phyloP scores from a whole-genome alignment of 140 eudicot genomes.

The Artemisia princeps region DNA sequence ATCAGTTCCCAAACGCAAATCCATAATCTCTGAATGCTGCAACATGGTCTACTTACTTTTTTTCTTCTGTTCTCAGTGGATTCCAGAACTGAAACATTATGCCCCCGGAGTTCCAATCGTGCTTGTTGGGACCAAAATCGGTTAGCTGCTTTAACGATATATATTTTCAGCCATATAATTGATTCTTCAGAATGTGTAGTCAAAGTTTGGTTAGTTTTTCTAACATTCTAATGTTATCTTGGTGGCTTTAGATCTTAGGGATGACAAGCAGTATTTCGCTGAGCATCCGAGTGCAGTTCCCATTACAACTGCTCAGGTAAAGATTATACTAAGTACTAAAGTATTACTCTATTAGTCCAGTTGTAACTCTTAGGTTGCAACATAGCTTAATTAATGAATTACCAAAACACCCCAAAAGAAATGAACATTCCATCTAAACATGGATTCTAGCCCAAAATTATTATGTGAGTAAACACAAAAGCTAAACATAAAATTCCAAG shows the following conservation, averaged over 20 bases:
- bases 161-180: not conserved
- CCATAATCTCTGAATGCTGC: not conserved
- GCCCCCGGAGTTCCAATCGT: conserved; percentile 62
- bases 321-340: not conserved
- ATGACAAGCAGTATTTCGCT: conserved; percentile 69
- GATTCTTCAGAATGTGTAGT: not conserved
- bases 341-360: no score
- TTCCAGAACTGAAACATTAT: conserved; percentile 61
- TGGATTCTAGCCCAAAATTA: no score
- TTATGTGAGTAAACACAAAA: no score
- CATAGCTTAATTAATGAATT: not conserved
- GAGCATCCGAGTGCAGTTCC: conserved; percentile 92
- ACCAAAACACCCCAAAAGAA: not conserved
- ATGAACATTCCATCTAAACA: no score
- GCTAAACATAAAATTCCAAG: no score
- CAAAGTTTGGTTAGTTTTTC: not conserved
- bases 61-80: conserved; percentile 38
- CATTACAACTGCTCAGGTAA: conserved; percentile 72
- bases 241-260: conserved; percentile 69
- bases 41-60: not conserved
- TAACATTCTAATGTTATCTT: not conserved
- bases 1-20: no score
- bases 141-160: conserved; percentile 29
- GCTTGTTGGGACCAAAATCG: conserved; percentile 61
- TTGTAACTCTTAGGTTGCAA: not conserved